Base-by-base conservation (phyloP, 495 filamentous ascomycete genomes). In the Amphirosellinia nigrospora region DNA sequence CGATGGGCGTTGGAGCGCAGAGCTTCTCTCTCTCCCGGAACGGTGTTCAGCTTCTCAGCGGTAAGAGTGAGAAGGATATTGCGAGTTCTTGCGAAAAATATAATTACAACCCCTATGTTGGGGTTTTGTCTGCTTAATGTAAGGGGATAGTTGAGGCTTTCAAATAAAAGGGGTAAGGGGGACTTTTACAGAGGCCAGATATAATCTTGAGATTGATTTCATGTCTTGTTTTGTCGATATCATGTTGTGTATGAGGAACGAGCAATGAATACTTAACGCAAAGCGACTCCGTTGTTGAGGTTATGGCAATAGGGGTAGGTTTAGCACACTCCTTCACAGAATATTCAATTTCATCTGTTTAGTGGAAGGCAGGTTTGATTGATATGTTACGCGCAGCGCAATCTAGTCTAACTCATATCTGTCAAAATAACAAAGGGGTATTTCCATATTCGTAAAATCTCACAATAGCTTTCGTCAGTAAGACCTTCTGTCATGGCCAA, bases 61-160 rank as follows among this genome's bases (percentile, higher is more conserved):
- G 82, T 15, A 84, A 79, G 0, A 86, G 86, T 43, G 64, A 84
- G 69, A 83, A 83, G 71, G 80, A 86, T 30, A 82, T 89, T 65
- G 78, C 74, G n/a, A 79, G 84, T 56, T 73, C 74, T 2, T 88
- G 85, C 68, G 86, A 84, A 9, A 82, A 86, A 45, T 89, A 88
- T 77, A 89, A 89, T 72, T 88, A 85, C 77, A 89, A 89, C 66
- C 84, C 86, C 28, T 89, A 86, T 71, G 84, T 78, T 26, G 84
- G 84, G 15, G 62, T 65, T 52, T 23, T 65, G 62, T 11, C 62
- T 23, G n/a, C 39, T 65, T 62, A 30, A 62, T 26, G 2, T 9
- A 1, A 61, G 58, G 6, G 0, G 36, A 3, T 6, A 1, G 15
- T 36, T 10, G 9, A 11, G 16, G 13, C 15, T 4, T n/a, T 58